Evolutionary conservation across 495 filamentous ascomycete species (phyloP), one percentile per base, ranked within the genome.

Genomic region (Trichocladium uniseriatum): DNA sequence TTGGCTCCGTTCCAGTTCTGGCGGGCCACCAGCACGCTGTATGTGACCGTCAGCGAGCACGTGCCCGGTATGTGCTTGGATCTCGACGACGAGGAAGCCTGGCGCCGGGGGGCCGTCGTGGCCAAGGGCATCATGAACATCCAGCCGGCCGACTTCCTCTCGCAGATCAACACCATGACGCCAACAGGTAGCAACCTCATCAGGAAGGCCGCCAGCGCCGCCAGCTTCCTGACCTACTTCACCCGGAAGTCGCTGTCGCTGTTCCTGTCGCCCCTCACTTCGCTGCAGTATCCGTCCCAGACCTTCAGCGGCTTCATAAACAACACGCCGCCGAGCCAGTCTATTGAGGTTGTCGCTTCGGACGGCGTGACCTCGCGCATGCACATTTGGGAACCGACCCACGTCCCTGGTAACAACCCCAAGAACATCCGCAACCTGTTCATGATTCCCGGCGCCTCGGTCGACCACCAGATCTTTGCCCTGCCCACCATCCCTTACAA

Each of bases 401-500:
- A 48, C 20, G 35, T 52, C 28, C 64, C 63, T 3, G 39, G 47
- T 22, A 61, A 67, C 46, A 38, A 56, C 21, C 45, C 42, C 0
- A 53, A 64, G 11, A 55, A 59, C 20, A 54, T 71, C 16, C 68
- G 68, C 47, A 75, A 76, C 52, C 58, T 79, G 16, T 73, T 79
- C 60, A 74, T 84, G 65, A 69, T 84, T 45, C 80, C 80, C 5
- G 82, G 82, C 19, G 73, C 79, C 9, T 66, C 75, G 9, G 77
- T 83, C 5, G 78, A 81, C 56, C 75, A 84, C 48, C 77, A 79
- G 53, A 80, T 83, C 36, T 84, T 68, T 36, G 73, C 80, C 18
- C 68, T 83, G 19, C 82, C 82, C 1, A 84, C 79, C 29, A 81
- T 84, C 53, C 71, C 70, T 16, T 76, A 71, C 48, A 84, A 84